Evolutionary conservation across 1,284 basidiomycete genomes (phyloP), one percentile per base, ranked within the genome.

Genomic region (Cutaneotrichosporon curvatum): DNA sequence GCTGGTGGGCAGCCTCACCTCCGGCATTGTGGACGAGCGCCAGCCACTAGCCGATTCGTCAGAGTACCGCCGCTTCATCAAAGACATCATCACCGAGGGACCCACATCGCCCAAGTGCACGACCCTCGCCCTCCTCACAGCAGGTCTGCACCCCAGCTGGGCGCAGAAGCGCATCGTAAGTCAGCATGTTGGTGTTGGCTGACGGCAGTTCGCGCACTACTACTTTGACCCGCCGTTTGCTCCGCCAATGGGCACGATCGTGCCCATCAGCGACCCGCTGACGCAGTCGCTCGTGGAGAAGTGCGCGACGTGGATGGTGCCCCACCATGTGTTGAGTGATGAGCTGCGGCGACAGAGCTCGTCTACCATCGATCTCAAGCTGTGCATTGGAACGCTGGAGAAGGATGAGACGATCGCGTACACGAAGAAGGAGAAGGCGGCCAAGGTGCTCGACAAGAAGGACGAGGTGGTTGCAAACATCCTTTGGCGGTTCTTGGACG

Each of bases 391-490:
- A 20, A 91, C 94, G 16, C 90, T 94, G 20, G 78, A 80, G 37
- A 76, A 78, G 37, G 85, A 90, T 44, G 83, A 83, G 60, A 76
- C 85, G 19, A 88, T 90, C 0, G 72, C 74, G 30, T 80, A 87
- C 37, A 95, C 91, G 3, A 54, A 54, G 43, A 85, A 90, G 48
- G 83, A 83, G 59, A 76, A 84, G 34, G 89, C 89, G 0, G 72
- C 75, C 37, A 81, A 87, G 40, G 92, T 90, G 4, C 77, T 99
- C 30, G 94, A 97, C 55, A 96, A 95, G 74, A 98, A 98, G 74
- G 94, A 99, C 64, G 95, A 99, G 70, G 79, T 95, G 1, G 94
- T 99, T 2, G 94, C 92, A 8, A 99, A 99, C 68, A 88, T 92
- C 25, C 86, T 98, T 54, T 97, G 92, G 92, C 81, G 94, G 38